Base-by-base conservation (phyloP, 179 eudicot genomes). In the Beta macrorhiza region DNA sequence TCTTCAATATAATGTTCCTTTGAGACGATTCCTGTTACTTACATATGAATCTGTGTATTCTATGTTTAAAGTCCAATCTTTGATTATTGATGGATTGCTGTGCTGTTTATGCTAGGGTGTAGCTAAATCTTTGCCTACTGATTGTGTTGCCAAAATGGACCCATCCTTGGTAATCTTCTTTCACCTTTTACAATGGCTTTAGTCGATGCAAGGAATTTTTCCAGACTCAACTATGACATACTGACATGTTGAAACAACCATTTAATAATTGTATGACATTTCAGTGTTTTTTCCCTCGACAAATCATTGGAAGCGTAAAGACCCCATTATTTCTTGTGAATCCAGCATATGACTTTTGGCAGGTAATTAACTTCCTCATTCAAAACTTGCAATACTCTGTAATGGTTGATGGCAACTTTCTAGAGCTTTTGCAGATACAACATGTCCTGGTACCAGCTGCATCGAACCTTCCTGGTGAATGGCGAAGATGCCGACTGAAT, bases 321-420 rank as follows among this genome's bases (percentile, higher is more conserved):
- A 93, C 98, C 8, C 93, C 98, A 56, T 45, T 92, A 68, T 95
- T 95, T 87, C 93, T 93, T 63, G 97, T 93, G 83, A 89, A 95
- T 73, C 93, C 98, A 72, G 91, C 97, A 74, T 95, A 93, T 89
- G 98, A 95, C 84, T 91, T 87, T 87, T 93, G 98, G 97, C 98
- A 95, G 97, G 98, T 93, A 25, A 80, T 37, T 37, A 37, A 76
- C 47, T 53, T 59, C 71, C 61, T 45, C 14, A n/a, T 70, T 59
- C 37, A 57, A 57, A 45, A 63, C 53, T 13, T 69, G 52, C 55
- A 15, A 5, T 74, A 25, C 69, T 80, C 4, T 47, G 25, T 3
- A 65, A 17, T 32, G 61, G 25, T 44, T 12, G 11, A 59, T 74
- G 58, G 51, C 44, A 72, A 74, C 56, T 59, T 49, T 42, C 8